These are phyloP conservation scores for Ogataea trehalophila DNA, from an alignment of 805 yeast genomes.

Conservation along the genomic window DNA sequence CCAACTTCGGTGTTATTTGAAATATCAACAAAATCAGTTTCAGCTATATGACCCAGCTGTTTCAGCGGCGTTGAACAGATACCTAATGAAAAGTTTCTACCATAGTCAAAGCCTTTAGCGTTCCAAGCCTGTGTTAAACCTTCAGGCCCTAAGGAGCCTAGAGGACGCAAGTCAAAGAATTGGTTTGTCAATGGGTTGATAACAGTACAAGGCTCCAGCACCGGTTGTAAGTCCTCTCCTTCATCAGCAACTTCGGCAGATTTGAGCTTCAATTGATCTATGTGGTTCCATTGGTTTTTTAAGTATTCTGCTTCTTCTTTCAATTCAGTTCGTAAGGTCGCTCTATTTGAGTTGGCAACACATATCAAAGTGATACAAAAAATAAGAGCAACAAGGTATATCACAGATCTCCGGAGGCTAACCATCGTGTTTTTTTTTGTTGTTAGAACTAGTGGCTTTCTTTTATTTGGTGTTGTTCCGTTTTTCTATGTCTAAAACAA, in stretches of 20 bases:
- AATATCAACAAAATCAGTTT: conserved; percentile 30
- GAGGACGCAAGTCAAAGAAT: conserved; percentile 40
- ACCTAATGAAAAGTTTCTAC: conserved; percentile 70
- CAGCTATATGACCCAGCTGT: conserved; percentile 17
- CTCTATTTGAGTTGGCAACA: conserved; percentile 5
- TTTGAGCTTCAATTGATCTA: neutral
- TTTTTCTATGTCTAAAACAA: no score
- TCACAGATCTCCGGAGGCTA: conserved; percentile 7
- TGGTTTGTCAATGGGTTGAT: conserved; percentile 39
- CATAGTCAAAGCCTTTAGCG: conserved; percentile 66
- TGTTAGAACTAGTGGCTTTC: no score
- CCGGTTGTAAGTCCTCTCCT: conserved; percentile 9
- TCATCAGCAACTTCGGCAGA: neutral
- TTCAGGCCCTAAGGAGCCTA: conserved; percentile 29
- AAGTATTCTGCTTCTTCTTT: conserved; percentile 13
- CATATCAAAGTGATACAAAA: neutral
- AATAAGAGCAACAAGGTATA: conserved; percentile 1
- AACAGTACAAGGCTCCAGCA: conserved; percentile 37
- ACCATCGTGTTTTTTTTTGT: conserved; percentile 1
- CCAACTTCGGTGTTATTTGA: conserved; percentile 44
- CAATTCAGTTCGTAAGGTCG: conserved; percentile 5
- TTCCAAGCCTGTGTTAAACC: conserved; percentile 48
- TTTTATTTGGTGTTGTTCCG: no score
- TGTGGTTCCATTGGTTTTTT: conserved; percentile 6
- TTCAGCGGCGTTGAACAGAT: conserved; percentile 56